Evolutionary conservation across 495 filamentous ascomycete species (phyloP).

Genomic region (Penicillium psychrofluorescens): DNA sequence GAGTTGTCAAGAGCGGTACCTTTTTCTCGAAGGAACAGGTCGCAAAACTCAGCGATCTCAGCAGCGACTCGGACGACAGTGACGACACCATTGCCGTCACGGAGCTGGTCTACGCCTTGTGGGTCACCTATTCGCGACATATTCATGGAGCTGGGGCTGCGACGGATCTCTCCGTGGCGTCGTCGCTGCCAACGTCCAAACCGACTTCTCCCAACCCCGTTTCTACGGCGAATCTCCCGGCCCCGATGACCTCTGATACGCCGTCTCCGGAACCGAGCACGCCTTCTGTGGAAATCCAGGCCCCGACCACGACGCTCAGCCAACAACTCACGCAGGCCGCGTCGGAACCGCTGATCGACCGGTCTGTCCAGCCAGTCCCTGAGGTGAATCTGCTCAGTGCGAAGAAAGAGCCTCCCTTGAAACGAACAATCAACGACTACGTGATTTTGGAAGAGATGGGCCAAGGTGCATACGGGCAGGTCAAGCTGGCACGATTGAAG

Average conservation of each 20-base stretch:
- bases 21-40: conserved; percentile 36
- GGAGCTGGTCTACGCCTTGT: conserved; percentile 88
- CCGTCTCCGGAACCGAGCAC: not conserved
- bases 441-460: conserved; percentile 96
- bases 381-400: conserved; percentile 26
- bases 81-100: conserved; percentile 43
- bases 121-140: conserved; percentile 94
- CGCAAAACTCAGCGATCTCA: conserved; percentile 24
- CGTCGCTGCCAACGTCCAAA: conserved; percentile 13
- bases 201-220: conserved; percentile 10
- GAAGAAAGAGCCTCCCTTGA: conserved; percentile 36
- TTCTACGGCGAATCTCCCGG: conserved; percentile 1
- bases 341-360: conserved; percentile 42
- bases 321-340: conserved; percentile 70
- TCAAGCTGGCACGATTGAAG: conserved; percentile 91
- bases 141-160: conserved; percentile 67
- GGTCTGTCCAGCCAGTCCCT: conserved; percentile 34
- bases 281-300: conserved; percentile 20
- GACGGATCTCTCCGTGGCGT: conserved; percentile 33
- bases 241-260: not conserved
- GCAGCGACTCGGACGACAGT: conserved; percentile 28
- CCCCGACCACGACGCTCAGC: conserved; percentile 63
- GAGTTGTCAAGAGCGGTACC: conserved; percentile 83
- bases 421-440: conserved; percentile 86
- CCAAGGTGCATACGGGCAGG: conserved; percentile 94